Base-by-base conservation (phyloP, 2,329 filamentous ascomycete species). In the Hypoxylon sp. region DNA sequence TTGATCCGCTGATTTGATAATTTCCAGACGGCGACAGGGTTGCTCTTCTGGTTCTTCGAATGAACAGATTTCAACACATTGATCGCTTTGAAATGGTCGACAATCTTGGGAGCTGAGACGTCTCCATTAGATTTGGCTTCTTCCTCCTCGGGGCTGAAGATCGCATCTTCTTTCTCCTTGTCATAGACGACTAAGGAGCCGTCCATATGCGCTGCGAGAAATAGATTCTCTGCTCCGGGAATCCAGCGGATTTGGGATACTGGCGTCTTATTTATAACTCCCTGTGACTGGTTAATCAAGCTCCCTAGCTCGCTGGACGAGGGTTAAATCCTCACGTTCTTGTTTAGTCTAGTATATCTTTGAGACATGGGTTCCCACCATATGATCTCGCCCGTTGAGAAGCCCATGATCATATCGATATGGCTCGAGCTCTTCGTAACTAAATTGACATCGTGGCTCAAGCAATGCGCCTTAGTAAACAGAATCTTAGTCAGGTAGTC, bases 361-460 rank as follows among this genome's bases (percentile, higher is more conserved):
- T 98, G 95, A 41, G 94, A 95, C 75, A 98, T 93, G 10, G 96
- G 94, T 80, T 99, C 96, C 84, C 96, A 98, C 96, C 96, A 99
- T 68, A 99, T 95, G 51, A 99, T 94, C 79, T 99, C 96, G 41
- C 94, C 94, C 0, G 94, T 97, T 5, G 95, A 98, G 76, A 97
- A 98, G 0, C 96, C 96, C 89, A 99, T 92, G 63, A 97, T 90
- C 19, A 99, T 85, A 77, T 99, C 96, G 45, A 99, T 86, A 76
- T 98, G 95, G 4, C 86, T 89, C 2, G 87, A 78, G 55, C 89
- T 90, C 80, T 95, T 97, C 10, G 94, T 98, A 60, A 92, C 77
- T 46, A 88, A 82, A 77, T 99, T 98, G 45, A 97, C 89, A 79
- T 98, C 95, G 77, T 99, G 96, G 74, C 94, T 98, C 46, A 98